Evolutionary conservation across 2,329 filamentous ascomycete genomes (phyloP).

Genomic region (Verticillium albo-atrum): DNA sequence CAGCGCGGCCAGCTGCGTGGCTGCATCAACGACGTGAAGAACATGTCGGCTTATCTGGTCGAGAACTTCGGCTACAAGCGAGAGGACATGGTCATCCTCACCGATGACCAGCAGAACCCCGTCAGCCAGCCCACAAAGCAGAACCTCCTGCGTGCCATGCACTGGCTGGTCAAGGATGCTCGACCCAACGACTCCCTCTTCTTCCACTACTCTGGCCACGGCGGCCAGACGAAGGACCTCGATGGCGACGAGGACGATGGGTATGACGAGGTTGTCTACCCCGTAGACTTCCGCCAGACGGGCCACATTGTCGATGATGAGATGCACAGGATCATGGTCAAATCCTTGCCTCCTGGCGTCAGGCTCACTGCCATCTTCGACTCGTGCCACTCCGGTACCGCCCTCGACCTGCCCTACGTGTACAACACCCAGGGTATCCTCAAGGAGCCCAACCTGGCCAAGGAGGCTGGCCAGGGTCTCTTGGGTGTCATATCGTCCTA

Average conservation of each 20-base stretch:
- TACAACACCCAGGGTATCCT: constrained; percentile 77
- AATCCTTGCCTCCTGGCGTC: constrained; percentile 73
- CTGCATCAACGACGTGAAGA: constrained; percentile 78
- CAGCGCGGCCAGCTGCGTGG: constrained; percentile 67
- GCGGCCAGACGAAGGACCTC: constrained; percentile 68
- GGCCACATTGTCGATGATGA: constrained; percentile 76
- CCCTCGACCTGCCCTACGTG: constrained; percentile 72
- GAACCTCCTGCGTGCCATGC: constrained; percentile 71
- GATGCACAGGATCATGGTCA: constrained; percentile 74
- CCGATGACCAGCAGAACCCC: constrained; percentile 68
- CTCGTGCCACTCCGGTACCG: constrained; percentile 75
- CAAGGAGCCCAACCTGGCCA: constrained; percentile 77
- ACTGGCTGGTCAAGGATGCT: constrained; percentile 69
- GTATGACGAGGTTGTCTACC: constrained; percentile 75
- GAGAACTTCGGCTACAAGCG: constrained; percentile 65
- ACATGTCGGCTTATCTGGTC: constrained; percentile 68
- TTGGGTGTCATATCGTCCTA: constrained; percentile 73
- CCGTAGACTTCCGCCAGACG: constrained; percentile 64
- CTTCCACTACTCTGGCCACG: constrained; percentile 74
- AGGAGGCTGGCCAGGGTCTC: constrained; percentile 71
- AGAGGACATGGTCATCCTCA: constrained; percentile 77
- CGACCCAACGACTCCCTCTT: constrained; percentile 72
- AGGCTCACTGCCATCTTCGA: constrained; percentile 80
- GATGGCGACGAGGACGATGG: constrained; percentile 77
- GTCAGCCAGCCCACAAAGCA: constrained; percentile 69